Evolutionary conservation across 768 basidiomycete genomes (phyloP), one percentile per base, ranked within the genome.

Genomic region (Russula earlei): DNA sequence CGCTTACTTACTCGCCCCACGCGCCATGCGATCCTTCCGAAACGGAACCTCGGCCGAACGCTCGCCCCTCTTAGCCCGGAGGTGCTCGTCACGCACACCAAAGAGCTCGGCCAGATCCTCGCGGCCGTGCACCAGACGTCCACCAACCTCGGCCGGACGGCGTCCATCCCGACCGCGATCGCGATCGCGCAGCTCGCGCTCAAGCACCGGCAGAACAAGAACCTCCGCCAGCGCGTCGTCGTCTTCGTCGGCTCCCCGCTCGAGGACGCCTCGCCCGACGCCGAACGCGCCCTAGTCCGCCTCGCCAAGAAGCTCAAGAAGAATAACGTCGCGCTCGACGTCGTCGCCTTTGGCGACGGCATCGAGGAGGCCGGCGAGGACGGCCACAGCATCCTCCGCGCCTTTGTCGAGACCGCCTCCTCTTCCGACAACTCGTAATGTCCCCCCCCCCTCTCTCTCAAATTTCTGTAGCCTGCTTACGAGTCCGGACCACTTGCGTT

Each of bases 191-290:
- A 94, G 68, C 83, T 99, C 49, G 94, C 96, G 0, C 77, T 99
- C 46, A 99, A 99, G 69, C 96, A 99, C 69, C 77, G 96, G 55
- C 91, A 94, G 71, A 97, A 98, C 77, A 98, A 98, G 81, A 97
- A 93, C 66, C 84, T 95, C 29, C 86, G 94, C 20, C 96, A 99
- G 65, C 83, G 96, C 38, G 89, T 99, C 64, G 83, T 99, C 67
- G 88, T 91, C 42, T 96, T 98, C 63, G 85, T 93, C 52, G 93
- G 84, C 15, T 94, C 91, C 4, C 96, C 96, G 1, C 71, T 93
- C n/a, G 76, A 80, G 20, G 84, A 82, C 29, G 67, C 74, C 29
- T 83, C 76, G 8, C 80, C 84, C 11, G 85, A 89, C 56, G 87
- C 91, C 67, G 83, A 86, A 63, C 76, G 77, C 36, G 58, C 54